Conservation (phyloP, 331 rosid species). For the Cydonia oblonga region DNA sequence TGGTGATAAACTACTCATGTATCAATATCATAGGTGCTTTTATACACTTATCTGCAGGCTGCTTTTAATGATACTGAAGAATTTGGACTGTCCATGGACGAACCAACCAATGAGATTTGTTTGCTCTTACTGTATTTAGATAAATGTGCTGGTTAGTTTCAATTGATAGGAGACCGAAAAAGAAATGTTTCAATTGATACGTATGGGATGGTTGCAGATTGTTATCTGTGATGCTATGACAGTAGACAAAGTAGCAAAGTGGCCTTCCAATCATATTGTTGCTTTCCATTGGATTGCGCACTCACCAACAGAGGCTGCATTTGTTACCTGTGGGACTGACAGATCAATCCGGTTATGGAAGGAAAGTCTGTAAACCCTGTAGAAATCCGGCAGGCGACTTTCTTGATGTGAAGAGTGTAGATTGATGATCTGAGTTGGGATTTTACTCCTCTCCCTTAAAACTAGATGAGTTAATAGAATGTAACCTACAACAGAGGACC, state of each 20-base stretch:
- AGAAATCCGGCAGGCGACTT: not conserved
- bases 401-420: not conserved
- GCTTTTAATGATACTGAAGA: constrained; percentile 70
- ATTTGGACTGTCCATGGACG: constrained; percentile 72
- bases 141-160: not conserved
- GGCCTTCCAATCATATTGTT: constrained; percentile 85
- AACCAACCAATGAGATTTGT: constrained; percentile 73
- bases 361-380: constrained; percentile 28
- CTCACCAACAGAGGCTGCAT: constrained; percentile 62
- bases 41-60: constrained; percentile 43
- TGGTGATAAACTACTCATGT: not conserved
- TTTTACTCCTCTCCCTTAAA: not conserved
- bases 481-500: not conserved
- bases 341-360: constrained; percentile 86
- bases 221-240: constrained; percentile 81
- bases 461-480: not conserved
- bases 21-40: not conserved
- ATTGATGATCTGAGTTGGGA: not conserved
- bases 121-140: constrained; percentile 2
- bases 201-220: constrained; percentile 44
- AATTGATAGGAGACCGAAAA: not conserved
- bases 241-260: constrained; percentile 63
- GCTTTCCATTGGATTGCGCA: constrained; percentile 94
- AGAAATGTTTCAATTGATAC: constrained; percentile 10
- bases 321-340: constrained; percentile 80